Conservation (phyloP, 2,329 filamentous ascomycete species). For the Cyanodermella asteris region DNA sequence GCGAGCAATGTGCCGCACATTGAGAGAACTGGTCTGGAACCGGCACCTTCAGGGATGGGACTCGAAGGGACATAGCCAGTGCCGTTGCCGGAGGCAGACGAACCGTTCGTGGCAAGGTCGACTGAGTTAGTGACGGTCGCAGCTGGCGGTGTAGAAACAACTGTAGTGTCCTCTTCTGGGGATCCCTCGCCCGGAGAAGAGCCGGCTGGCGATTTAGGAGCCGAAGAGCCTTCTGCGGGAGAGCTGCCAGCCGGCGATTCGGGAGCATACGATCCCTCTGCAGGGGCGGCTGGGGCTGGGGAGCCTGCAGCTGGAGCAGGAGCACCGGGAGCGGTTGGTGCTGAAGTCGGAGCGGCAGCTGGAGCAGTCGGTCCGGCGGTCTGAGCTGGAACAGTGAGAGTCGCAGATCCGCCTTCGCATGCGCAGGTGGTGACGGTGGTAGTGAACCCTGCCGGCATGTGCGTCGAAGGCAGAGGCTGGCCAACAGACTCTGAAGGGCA, state of each 20-base stretch:
- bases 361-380: constrained; percentile 2
- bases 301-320: neutral
- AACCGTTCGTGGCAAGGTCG: too few relatives aligned
- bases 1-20: too few relatives aligned
- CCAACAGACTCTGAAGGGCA: constrained; percentile 8
- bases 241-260: constrained; percentile 1
- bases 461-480: constrained; percentile 3
- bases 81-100: too few relatives aligned
- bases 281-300: neutral
- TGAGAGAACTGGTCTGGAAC: too few relatives aligned
- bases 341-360: constrained; percentile 3
- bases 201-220: too few relatives aligned
- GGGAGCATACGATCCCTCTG: neutral
- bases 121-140: too few relatives aligned
- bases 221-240: constrained; percentile 1
- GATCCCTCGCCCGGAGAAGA: too few relatives aligned
- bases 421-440: constrained; percentile 8
- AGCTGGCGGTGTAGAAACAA: too few relatives aligned
- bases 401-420: constrained; percentile 6
- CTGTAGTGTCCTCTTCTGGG: too few relatives aligned
- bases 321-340: constrained; percentile 2
- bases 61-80: too few relatives aligned
- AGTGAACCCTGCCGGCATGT: constrained; percentile 10
- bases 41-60: too few relatives aligned
- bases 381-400: constrained; percentile 7